phyloP scores from a whole-genome alignment of 2,329 filamentous ascomycete genomes.

The Falciphora oryzae region DNA sequence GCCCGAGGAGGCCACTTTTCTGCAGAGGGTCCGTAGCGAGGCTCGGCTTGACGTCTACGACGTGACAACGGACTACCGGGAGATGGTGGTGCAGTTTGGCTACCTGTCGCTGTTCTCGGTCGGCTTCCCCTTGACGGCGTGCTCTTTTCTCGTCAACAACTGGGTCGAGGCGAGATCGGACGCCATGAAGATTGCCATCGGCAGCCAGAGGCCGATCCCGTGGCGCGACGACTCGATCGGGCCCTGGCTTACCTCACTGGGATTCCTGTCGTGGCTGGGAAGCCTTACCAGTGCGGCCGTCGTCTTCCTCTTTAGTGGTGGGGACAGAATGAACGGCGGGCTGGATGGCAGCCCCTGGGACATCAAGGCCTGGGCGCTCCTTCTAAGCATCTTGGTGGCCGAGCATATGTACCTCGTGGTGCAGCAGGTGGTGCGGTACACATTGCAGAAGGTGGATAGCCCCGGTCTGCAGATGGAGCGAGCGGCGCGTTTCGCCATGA shows the following conservation, averaged over 20 bases:
- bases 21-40: constrained; percentile 76
- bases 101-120: constrained; percentile 90
- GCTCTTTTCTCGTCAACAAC: constrained; percentile 89
- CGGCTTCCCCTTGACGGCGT: constrained; percentile 87
- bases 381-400: constrained; percentile 76
- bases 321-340: constrained; percentile 52
- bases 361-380: constrained; percentile 73
- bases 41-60: constrained; percentile 80
- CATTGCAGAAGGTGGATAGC: constrained; percentile 75
- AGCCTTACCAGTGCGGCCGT: constrained; percentile 82
- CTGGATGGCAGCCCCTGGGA: constrained; percentile 60
- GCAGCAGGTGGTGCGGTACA: constrained; percentile 64
- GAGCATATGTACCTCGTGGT: constrained; percentile 86
- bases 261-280: constrained; percentile 90
- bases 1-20: constrained; percentile 73
- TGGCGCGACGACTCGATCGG: constrained; percentile 91
- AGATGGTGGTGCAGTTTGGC: constrained; percentile 51
- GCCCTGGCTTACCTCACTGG: constrained; percentile 80
- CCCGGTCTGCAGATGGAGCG: constrained; percentile 82
- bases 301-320: constrained; percentile 73
- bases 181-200: constrained; percentile 82
- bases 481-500: constrained; percentile 71
- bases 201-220: constrained; percentile 83
- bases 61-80: constrained; percentile 82
- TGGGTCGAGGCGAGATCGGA: constrained; percentile 94